These are phyloP conservation scores for Candida neerlandica DNA, from an alignment of 1,139 yeast species.

Conservation along the genomic window DNA sequence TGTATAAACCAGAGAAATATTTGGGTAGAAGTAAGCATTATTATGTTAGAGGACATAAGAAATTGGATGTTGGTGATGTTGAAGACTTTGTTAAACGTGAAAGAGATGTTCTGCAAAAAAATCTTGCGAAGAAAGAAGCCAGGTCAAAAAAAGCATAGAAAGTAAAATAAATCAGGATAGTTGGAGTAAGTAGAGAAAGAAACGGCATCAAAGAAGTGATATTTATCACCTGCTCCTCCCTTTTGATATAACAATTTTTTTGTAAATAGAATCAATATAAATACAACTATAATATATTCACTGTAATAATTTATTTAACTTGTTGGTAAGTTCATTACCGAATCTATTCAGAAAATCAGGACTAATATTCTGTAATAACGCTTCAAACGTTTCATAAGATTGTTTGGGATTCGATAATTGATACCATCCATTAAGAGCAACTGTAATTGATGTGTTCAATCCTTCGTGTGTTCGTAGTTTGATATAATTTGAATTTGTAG, in stretches of 20 bases:
- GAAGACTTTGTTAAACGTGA: constrained; percentile 38
- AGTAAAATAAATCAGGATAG: constrained; percentile 3
- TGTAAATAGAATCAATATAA: constrained; percentile 2
- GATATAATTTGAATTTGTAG: constrained; percentile 9
- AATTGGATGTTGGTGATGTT: constrained; percentile 80
- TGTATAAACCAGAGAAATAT: constrained; percentile 72
- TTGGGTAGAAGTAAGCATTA: constrained; percentile 79
- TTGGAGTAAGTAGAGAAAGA: neutral
- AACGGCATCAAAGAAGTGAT: neutral
- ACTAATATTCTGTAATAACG: constrained; percentile 43
- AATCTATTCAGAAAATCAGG: constrained; percentile 33
- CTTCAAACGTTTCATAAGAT: constrained; percentile 46
- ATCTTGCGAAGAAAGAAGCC: constrained; percentile 1
- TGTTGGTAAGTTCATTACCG: constrained; percentile 27
- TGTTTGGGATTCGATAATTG: constrained; percentile 13
- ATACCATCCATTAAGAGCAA: constrained; percentile 41
- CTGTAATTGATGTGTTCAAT: constrained; percentile 26
- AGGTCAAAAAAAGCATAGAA: constrained; percentile 6
- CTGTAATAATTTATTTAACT: constrained; percentile 21
- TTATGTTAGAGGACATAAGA: constrained; percentile 75
- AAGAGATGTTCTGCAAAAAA: constrained; percentile 14
- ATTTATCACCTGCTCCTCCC: neutral
- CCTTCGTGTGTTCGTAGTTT: constrained; percentile 21
- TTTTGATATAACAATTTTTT: neutral
- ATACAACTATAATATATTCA: constrained; percentile 4